Conservation (phyloP, 2,329 filamentous ascomycete species). For the Phaeosphaeriaceae sp. region DNA sequence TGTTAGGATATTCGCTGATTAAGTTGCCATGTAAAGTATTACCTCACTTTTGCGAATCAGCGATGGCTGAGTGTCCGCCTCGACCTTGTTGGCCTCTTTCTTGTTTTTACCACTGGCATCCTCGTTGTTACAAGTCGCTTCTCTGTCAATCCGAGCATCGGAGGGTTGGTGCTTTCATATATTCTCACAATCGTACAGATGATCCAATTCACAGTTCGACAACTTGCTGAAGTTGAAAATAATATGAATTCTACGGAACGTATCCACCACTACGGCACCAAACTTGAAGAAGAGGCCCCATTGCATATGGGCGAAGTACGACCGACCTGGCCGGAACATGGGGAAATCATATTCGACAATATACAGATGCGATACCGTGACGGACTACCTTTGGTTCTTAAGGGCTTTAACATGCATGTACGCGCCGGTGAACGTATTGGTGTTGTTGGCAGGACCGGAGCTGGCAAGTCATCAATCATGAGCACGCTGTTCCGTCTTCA, state of each 20-base stretch:
- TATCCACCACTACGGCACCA: conserved; percentile 84
- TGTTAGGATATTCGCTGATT: too few relatives aligned
- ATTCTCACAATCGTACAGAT: conserved; percentile 93
- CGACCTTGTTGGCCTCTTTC: conserved; percentile 79
- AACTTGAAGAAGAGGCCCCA: conserved; percentile 88
- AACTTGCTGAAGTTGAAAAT: conserved; percentile 95
- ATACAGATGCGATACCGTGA: conserved; percentile 60
- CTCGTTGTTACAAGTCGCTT: conserved; percentile 92
- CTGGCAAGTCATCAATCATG: conserved; percentile 86
- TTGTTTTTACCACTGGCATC: conserved; percentile 89
- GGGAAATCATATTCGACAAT: conserved; percentile 65
- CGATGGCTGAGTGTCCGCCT: conserved; percentile 88
- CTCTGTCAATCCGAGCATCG: conserved; percentile 81
- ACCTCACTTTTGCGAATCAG: conserved; percentile 93
- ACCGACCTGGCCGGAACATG: conserved; percentile 81
- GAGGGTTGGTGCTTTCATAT: conserved; percentile 88
- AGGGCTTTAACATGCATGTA: conserved; percentile 68
- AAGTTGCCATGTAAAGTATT: conserved; percentile 61
- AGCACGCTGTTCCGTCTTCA: conserved; percentile 77
- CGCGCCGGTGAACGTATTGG: conserved; percentile 79
- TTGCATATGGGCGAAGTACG: conserved; percentile 75
- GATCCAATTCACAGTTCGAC: conserved; percentile 93
- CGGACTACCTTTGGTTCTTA: conserved; percentile 57
- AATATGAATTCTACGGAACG: conserved; percentile 97
- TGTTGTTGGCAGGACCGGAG: conserved; percentile 80